A percentile compares a stretch with the other conserved stretches of the same genome.
phyloP scores from a whole-genome alignment of 352 stramenopile genomes.

The Phytophthora cajani region DNA sequence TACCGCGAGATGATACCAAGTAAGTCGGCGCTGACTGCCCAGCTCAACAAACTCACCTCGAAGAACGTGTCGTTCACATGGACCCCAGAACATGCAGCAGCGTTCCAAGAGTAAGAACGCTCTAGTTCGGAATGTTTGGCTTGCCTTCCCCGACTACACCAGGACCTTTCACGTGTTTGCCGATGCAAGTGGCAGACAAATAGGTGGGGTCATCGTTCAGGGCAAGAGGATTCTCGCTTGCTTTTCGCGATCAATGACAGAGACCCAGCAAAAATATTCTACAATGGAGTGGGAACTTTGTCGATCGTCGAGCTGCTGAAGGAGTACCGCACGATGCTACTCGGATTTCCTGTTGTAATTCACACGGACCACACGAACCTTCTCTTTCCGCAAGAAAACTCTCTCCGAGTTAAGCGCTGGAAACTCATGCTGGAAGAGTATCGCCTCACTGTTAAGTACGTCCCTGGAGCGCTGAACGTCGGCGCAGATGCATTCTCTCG shows the following conservation, averaged over 20 bases:
- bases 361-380: too few relatives aligned
- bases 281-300: not conserved
- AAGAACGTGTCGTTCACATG: conserved; percentile 10
- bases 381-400: too few relatives aligned
- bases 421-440: conserved; percentile 8
- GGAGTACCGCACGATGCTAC: too few relatives aligned
- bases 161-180: conserved; percentile 5
- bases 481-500: conserved; percentile 13
- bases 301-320: too few relatives aligned
- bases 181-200: conserved; percentile 5
- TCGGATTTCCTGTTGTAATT: too few relatives aligned
- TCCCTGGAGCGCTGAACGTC: conserved; percentile 8
- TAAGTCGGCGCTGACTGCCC: conserved; percentile 6
- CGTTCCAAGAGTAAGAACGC: conserved; percentile 1
- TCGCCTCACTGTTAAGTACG: conserved; percentile 2
- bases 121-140: not conserved
- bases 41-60: conserved; percentile 1
- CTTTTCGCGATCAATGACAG: conserved; percentile 7
- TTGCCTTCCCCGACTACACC: not conserved
- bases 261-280: conserved; percentile 1
- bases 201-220: conserved; percentile 11
- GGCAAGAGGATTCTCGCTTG: conserved; percentile 14
- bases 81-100: not conserved
- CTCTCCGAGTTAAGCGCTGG: too few relatives aligned
- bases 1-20: conserved; percentile 17